These are phyloP conservation scores for Hirsutella minnesotensis DNA, from an alignment of 2,329 filamentous ascomycete species.

Conservation along the genomic window DNA sequence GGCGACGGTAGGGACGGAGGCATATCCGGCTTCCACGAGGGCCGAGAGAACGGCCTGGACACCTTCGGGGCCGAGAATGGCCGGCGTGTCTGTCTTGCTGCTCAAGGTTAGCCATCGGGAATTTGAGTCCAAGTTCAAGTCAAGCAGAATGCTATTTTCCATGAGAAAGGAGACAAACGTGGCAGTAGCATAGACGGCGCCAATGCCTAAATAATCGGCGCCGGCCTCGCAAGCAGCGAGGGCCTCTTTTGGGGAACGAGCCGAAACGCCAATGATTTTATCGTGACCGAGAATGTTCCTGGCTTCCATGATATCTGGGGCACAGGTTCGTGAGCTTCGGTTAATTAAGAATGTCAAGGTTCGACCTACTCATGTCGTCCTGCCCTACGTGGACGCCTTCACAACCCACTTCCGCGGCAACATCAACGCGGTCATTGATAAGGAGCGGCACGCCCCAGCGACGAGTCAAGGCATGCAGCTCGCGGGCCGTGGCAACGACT, in stretches of 20 bases:
- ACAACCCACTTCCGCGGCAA: slow-evolving; percentile 72
- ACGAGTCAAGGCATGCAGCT: slow-evolving; percentile 59
- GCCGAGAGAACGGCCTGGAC: slow-evolving; percentile 39
- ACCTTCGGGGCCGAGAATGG: slow-evolving; percentile 43
- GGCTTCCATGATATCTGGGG: slow-evolving; percentile 27
- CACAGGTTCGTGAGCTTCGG: no score
- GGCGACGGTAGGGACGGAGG: slow-evolving; percentile 54
- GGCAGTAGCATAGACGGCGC: slow-evolving; percentile 75
- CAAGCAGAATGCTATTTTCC: no score
- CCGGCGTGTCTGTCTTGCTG: slow-evolving; percentile 77
- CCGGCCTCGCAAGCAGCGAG: slow-evolving; percentile 57
- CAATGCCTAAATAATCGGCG: slow-evolving; percentile 86
- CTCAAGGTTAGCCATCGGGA: neutral
- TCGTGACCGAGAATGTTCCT: slow-evolving; percentile 60
- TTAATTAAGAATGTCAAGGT: no score
- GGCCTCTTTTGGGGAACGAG: slow-evolving; percentile 64
- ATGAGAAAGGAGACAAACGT: slow-evolving; percentile 57
- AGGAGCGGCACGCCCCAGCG: slow-evolving; percentile 64
- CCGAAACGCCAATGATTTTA: slow-evolving; percentile 81
- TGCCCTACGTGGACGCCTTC: slow-evolving; percentile 94
- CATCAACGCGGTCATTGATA: slow-evolving; percentile 88
- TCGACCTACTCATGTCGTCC: slow-evolving; percentile 66
- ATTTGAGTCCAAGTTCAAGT: no score
- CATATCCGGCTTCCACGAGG: slow-evolving; percentile 37
- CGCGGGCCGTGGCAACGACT: slow-evolving; percentile 58